Conservation (phyloP, 306 rosid genomes). For the Trichosanthes cucumerina region DNA sequence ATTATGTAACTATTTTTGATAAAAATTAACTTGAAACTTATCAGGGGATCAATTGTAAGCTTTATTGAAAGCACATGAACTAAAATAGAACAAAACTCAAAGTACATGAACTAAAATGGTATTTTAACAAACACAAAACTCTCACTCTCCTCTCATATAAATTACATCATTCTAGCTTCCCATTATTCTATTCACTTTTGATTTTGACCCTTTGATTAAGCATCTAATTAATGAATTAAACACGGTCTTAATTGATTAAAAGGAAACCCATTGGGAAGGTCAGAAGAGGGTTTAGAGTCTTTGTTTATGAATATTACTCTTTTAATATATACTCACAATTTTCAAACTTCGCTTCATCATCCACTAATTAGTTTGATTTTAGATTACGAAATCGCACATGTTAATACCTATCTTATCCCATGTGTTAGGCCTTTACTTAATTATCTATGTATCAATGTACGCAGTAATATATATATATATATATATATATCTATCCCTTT, state of each 20-base stretch:
- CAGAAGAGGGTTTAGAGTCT: background rate
- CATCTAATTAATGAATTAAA: background rate
- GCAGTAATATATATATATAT: background rate
- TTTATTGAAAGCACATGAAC: too few relatives aligned
- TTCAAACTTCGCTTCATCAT: background rate
- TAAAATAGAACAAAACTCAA: too few relatives aligned
- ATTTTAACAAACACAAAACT: too few relatives aligned
- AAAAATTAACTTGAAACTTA: too few relatives aligned
- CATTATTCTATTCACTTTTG: background rate
- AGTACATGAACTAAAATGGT: too few relatives aligned
- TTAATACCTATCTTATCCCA: background rate
- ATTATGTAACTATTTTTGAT: too few relatives aligned
- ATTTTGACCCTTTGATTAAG: background rate
- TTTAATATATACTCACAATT: background rate
- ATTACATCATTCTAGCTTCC: too few relatives aligned
- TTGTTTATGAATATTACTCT: background rate
- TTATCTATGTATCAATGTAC: background rate
- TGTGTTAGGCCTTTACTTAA: conserved; percentile 12
- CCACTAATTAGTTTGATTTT: conserved; percentile 15
- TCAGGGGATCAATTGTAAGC: too few relatives aligned
- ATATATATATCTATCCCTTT: background rate
- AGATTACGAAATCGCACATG: conserved; percentile 30
- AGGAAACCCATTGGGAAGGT: background rate
- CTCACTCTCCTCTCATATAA: too few relatives aligned
- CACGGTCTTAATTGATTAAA: too few relatives aligned